A percentile compares a stretch with the other conserved stretches of the same genome.
phyloP scores from a whole-genome alignment of 2,329 filamentous ascomycete genomes.

The Raffaelea albimanens region DNA sequence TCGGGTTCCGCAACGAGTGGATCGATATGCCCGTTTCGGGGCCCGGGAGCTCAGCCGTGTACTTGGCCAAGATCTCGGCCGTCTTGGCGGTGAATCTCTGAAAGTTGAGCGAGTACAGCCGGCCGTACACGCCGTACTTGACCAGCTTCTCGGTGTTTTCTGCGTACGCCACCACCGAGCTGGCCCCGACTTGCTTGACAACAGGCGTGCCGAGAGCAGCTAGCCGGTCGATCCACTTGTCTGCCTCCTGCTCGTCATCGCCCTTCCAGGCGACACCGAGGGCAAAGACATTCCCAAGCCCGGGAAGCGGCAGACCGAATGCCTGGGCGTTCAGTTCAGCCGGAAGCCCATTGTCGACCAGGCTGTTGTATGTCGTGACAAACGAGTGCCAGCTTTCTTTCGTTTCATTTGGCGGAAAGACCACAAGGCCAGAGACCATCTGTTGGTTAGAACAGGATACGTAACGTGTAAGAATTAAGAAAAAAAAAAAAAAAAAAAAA shows the following conservation, averaged over 20 bases:
- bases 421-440: too few species aligned
- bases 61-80: neutral
- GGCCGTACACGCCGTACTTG: constrained; percentile 1
- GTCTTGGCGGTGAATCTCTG: neutral
- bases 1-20: neutral
- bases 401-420: too few species aligned
- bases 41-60: neutral
- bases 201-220: constrained; percentile 1
- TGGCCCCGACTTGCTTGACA: neutral
- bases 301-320: neutral
- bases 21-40: neutral
- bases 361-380: too few species aligned
- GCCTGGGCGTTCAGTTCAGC: constrained; percentile 1
- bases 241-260: neutral
- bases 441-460: too few species aligned
- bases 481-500: too few species aligned
- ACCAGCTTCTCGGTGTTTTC: constrained; percentile 1
- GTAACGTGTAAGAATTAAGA: too few species aligned
- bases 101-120: constrained; percentile 1
- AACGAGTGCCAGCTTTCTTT: too few species aligned
- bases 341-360: neutral
- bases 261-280: neutral
- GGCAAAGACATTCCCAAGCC: neutral
- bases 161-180: neutral
- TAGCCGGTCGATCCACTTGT: constrained; percentile 2